Evolutionary conservation across 805 yeast genomes (phyloP).

Genomic region (Babjeviella inositovora): DNA sequence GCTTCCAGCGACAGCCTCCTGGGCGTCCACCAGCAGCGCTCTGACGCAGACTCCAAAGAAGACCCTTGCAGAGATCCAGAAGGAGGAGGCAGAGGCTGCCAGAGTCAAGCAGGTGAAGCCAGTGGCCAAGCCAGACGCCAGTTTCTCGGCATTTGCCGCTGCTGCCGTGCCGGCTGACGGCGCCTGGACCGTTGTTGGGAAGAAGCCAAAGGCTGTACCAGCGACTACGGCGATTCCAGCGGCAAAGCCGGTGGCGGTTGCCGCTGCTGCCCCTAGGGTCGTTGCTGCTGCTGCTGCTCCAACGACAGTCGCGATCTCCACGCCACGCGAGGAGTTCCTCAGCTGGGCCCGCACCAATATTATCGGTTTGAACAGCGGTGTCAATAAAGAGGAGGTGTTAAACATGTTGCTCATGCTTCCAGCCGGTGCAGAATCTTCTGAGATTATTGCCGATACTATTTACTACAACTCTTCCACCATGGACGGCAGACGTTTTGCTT

Average conservation of each 20-base stretch:
- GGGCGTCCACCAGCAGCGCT: constrained; percentile 14
- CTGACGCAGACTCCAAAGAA: constrained; percentile 17
- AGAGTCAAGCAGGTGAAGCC: constrained; percentile 7
- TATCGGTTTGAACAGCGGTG: constrained; percentile 54
- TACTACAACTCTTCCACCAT: constrained; percentile 77
- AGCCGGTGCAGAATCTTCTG: constrained; percentile 53
- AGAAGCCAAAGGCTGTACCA: constrained; percentile 17
- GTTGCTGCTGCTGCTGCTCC: constrained; percentile 15
- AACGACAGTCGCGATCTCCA: constrained; percentile 13
- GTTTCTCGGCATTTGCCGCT: constrained; percentile 7
- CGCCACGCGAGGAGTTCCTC: constrained; percentile 45
- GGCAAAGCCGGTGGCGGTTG: constrained; percentile 8
- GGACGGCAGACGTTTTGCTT: constrained; percentile 92
- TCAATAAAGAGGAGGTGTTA: constrained; percentile 64
- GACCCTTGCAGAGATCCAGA: constrained; percentile 46
- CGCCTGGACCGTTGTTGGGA: constrained; percentile 20
- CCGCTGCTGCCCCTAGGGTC: constrained; percentile 16
- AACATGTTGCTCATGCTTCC: constrained; percentile 75
- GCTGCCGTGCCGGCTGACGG: constrained; percentile 4
- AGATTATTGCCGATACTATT: constrained; percentile 83
- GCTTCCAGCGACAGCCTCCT: constrained; percentile 23
- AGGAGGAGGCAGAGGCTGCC: constrained; percentile 32
- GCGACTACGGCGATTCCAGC: constrained; percentile 5
- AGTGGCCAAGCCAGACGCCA: constrained; percentile 13
- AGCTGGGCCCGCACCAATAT: constrained; percentile 59